These are phyloP conservation scores for Cantharellus cinnabarinus DNA, from an alignment of 768 basidiomycete species.

Conservation along the genomic window DNA sequence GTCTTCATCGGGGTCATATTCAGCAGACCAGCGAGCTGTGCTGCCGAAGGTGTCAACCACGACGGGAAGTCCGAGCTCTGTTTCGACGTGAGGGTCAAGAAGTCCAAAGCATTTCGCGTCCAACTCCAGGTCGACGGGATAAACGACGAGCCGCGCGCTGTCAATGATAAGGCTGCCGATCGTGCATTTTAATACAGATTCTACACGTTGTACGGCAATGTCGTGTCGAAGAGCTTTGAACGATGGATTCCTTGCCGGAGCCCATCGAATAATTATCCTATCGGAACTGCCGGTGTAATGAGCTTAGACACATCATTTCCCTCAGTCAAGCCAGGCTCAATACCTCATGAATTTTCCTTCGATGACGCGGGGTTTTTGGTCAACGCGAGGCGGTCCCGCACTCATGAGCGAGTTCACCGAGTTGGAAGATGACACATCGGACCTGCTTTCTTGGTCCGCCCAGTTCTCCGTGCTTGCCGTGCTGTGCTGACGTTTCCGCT, in stretches of 20 bases:
- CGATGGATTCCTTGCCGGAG: neutral
- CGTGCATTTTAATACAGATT: neutral
- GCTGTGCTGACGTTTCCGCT: neutral
- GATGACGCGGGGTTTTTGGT: no score
- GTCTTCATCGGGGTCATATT: neutral
- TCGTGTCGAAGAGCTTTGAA: neutral
- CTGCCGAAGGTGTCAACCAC: neutral
- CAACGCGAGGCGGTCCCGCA: neutral
- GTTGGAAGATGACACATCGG: neutral
- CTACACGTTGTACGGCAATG: neutral
- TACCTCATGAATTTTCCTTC: no score
- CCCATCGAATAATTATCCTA: neutral
- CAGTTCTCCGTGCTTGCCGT: neutral
- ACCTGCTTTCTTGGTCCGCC: neutral
- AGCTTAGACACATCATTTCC: no score
- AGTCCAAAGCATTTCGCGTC: neutral
- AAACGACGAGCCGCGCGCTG: neutral
- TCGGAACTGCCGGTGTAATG: neutral
- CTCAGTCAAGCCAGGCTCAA: no score
- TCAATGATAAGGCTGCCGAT: neutral
- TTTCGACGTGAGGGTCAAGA: neutral
- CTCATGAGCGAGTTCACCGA: neutral
- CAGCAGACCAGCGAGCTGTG: neutral
- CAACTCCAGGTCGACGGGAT: neutral
- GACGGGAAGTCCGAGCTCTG: neutral